phyloP scores from a whole-genome alignment of 2,329 filamentous ascomycete genomes.

The Tolypocladium guangdongense region DNA sequence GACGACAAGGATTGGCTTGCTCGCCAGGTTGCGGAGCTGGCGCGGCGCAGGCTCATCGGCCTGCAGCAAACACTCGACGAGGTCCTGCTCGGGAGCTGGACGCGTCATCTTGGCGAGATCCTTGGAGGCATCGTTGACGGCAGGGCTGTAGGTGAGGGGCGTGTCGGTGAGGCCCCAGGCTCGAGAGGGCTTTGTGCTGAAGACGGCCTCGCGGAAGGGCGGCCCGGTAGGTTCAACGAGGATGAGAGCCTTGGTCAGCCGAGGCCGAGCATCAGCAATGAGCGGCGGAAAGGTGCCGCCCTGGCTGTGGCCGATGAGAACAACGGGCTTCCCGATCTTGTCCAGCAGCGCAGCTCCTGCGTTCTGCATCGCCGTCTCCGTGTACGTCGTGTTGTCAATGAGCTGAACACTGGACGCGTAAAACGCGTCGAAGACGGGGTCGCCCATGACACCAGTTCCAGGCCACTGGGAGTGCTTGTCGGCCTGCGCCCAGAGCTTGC shows the following conservation, averaged over 20 bases:
- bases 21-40: conserved; percentile 5
- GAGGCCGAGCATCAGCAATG: conserved; percentile 28
- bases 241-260: conserved; percentile 29
- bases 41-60: conserved; percentile 9
- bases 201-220: conserved; percentile 31
- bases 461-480: conserved; percentile 31
- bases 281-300: conserved; percentile 31
- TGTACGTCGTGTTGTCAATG: conserved; percentile 17
- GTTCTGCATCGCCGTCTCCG: conserved; percentile 24
- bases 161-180: conserved; percentile 36
- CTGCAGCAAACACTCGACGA: conserved; percentile 23
- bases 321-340: conserved; percentile 26
- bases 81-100: conserved; percentile 9
- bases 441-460: conserved; percentile 26
- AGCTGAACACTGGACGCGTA: conserved; percentile 29
- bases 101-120: conserved; percentile 22
- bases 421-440: conserved; percentile 28
- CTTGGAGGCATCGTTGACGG: conserved; percentile 21
- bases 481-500: conserved; percentile 28
- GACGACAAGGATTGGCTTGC: conserved; percentile 9
- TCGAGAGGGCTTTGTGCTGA: conserved; percentile 21
- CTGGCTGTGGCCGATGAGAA: conserved; percentile 34
- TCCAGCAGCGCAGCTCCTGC: conserved; percentile 32
- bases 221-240: conserved; percentile 35
- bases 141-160: conserved; percentile 34